Evolutionary conservation across 768 basidiomycete species (phyloP), one percentile per base, ranked within the genome.

Genomic region (Asterophora lycoperdoides): DNA sequence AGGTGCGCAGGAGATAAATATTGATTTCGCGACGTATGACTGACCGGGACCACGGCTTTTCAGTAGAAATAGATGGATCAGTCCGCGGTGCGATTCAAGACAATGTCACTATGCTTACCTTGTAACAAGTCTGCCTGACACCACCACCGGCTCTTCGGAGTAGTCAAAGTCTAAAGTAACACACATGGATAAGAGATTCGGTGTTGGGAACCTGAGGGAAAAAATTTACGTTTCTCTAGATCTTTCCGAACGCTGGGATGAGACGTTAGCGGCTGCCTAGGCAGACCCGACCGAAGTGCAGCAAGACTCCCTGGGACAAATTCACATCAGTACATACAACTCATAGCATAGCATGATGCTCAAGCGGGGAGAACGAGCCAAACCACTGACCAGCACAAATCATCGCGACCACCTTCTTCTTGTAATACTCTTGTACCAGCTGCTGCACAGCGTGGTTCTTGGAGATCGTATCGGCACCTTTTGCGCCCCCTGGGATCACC

Each of bases 401-500:
- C 89, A 91, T 89, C 1, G 81, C 89, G 19, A 92, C 84, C 20
- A 76, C 58, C 59, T 83, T 86, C 11, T 70, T 72, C 19, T 68
- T 54, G 18, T 72, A 62, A 57, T 80, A 90, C 17, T 71, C 65
- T 46, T 73, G 70, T 10, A 91, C 76, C 8, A 89, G 71, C 0
- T 73, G 68, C 60, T 90, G 86, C 1, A 91, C 84, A 2, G 64
- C 68, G 15, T 67, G 56, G 44, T 74, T 80, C 26, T 70, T 69
- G 0, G 88, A 80, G 36, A 92, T 80, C 0, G 82, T 86, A 43
- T 85, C 80, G 0, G 89, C 86, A 9, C 89, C 89, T 61, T 81
- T 79, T 6, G 86, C 78, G 5, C 89, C 89, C 1, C 89, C 89
- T 0, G 89, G 89, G 35, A 92, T 76, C 36, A 92, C 71, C 10